Base-by-base conservation (phyloP, 179 eudicot genomes). In the Spergularia azorica region DNA sequence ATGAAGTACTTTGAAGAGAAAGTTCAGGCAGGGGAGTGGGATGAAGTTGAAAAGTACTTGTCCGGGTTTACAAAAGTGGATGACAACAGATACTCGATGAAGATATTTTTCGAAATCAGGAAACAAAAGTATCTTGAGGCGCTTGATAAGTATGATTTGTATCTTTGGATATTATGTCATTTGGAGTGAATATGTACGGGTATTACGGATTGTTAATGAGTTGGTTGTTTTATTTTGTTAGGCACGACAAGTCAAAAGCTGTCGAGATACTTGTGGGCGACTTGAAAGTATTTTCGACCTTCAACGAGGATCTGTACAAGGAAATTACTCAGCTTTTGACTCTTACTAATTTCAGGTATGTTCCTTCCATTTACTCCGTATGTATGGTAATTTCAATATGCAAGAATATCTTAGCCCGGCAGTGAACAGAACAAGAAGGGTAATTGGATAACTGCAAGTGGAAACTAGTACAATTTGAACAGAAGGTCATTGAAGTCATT, bases 121-220 rank as follows among this genome's bases (percentile, higher is more conserved):
- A 92, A 92, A 81, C 97, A 92, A 79, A 92, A 91, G 83, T 92
- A 91, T 84, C 89, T 92, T 10, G 97, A 92, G 79, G 96, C 97
- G 36, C 90, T 92, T 48, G 97, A 92, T 73, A 54, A 80, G 97
- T 91, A 86, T 67, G 52, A 57, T 51, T 83, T 20, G 15, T 2
- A n/a, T 20, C 11, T 32, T 11, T 32, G 46, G n/a, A 51, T 43
- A 32, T 14, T 51, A 9, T 51, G 36, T 17, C 6, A n/a, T 15
- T 21, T 39, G n/a, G 71, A 9, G 2, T 14, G 65, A 8, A 4
- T 39, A 60, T 13, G 12, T 36, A 14, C n/a, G 17, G 17, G 39
- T 39, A 21, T 71, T 79, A 12, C 18, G 14, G 21, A 43, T 14
- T n/a, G 26, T 67, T 80, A 16, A 46, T 26, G 20, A 4, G 17